A percentile compares a stretch with the other conserved stretches of the same genome.
Conservation (phyloP, 2,329 filamentous ascomycete genomes). For the Exophiala spinifera region DNA sequence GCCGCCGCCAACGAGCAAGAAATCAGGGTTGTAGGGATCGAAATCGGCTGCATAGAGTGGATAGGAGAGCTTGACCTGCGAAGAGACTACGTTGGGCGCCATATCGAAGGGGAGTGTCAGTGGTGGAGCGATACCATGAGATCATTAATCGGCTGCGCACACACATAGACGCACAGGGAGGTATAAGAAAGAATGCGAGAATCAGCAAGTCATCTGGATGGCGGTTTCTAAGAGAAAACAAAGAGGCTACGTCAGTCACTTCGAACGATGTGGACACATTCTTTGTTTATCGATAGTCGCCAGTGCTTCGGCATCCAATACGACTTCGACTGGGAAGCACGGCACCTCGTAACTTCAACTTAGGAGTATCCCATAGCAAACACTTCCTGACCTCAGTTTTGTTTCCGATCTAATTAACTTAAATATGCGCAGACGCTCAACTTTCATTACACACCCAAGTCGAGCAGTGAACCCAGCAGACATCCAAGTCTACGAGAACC, state of each 20-base stretch:
- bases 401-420: not conserved
- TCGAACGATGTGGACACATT: not conserved
- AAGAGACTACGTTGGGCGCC: constrained; percentile 21
- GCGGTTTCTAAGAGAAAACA: not conserved
- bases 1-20: constrained; percentile 79
- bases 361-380: no score
- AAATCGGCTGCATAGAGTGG: constrained; percentile 87
- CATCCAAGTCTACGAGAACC: constrained; percentile 55
- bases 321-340: not conserved
- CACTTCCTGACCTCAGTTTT: not conserved
- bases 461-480: constrained; percentile 57
- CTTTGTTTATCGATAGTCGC: not conserved
- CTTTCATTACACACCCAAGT: constrained; percentile 23
- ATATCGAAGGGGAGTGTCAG: not conserved
- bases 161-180: no score
- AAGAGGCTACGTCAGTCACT: not conserved
- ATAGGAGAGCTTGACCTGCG: constrained; percentile 59
- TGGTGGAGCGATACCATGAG: not conserved
- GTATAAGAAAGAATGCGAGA: not conserved
- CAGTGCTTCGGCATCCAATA: not conserved
- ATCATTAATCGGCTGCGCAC: no score
- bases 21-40: constrained; percentile 72
- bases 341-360: no score
- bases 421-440: constrained; percentile 22
- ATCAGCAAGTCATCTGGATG: no score